Evolutionary conservation across 768 basidiomycete genomes (phyloP).

Genomic region (Scleroderma bovista): DNA sequence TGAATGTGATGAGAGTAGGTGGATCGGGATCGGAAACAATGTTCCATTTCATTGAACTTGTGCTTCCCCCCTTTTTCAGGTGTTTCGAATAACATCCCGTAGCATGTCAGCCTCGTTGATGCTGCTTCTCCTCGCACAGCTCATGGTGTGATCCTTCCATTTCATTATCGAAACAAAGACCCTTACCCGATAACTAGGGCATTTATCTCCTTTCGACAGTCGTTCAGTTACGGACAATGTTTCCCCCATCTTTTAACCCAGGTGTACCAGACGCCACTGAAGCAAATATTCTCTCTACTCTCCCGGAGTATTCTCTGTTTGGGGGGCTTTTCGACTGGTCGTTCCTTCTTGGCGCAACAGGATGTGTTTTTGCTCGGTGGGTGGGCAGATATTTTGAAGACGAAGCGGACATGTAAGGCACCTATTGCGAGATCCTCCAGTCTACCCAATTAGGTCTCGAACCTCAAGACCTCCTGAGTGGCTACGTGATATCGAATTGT

Average conservation of each 20-base stretch:
- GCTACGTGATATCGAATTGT: too few species aligned
- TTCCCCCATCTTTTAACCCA: conserved; percentile 48
- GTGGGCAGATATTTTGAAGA: conserved; percentile 31
- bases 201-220: conserved; percentile 81
- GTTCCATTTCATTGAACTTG: background rate
- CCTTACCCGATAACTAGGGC: conserved; percentile 41
- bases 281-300: conserved; percentile 60
- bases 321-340: conserved; percentile 70
- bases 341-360: conserved; percentile 56
- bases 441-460: background rate
- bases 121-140: conserved; percentile 70
- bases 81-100: conserved; percentile 58
- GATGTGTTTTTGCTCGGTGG: conserved; percentile 51
- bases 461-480: background rate
- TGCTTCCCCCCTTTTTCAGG: conserved; percentile 29
- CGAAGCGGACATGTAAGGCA: conserved; percentile 5
- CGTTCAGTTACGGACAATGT: conserved; percentile 75
- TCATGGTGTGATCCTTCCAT: conserved; percentile 55
- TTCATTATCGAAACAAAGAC: conserved; percentile 1
- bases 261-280: conserved; percentile 8
- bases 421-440: background rate
- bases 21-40: conserved; percentile 1
- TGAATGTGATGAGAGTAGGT: conserved; percentile 57
- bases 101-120: conserved; percentile 72
- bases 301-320: conserved; percentile 71